Evolutionary conservation across 192 early-diverging fungal species (phyloP), one percentile per base, ranked within the genome.

Genomic region (Coemansia javaensis): DNA sequence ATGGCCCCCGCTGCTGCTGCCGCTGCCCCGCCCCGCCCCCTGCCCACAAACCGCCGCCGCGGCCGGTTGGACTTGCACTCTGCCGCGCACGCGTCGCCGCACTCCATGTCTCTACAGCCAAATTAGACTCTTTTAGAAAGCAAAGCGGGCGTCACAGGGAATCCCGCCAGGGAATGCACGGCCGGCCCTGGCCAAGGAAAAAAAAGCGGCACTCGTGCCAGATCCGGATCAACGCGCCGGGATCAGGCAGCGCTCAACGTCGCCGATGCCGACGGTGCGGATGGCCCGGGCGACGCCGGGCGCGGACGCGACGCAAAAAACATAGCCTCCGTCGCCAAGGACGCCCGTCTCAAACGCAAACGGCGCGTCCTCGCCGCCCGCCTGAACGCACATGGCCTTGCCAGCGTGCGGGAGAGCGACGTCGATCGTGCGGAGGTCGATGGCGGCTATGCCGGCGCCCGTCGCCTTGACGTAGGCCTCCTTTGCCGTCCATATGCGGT

Each of bases 1-100:
- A 71, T 59, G 24, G 59, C 55, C 12, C 32, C 44, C 7, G 30
- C 23, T 13, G 37, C n/a, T 23, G 18, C 39, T 25, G 20, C 13
- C 13, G 47, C 32, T 7, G 44, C 51, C 17, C 47, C 59, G 39
- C 59, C 50, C n/a, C 49, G 44, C 18, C 50, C 16, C 13, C 42
- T 52, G 6, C 68, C 68, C 15, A 72, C 68, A 56, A 72, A 72
- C 32, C 68, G 60, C 10, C 68, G 60, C 27, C 68, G 68, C 9
- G 68, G 68, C 40, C 48, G 51, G 37, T 61, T 56, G 32, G 68
- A 59, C 33, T 48, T 59, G 52, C 59, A 25, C 25, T 3, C 28
- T 30, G 28, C 28, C 28, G 28, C 3, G 9, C 28, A 30, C 28
- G 28, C 28, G 10, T 30, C 28, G 28, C 28, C 28, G 28, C 28